Conservation (phyloP, 2,329 filamentous ascomycete species). For the Cadophora malorum region DNA sequence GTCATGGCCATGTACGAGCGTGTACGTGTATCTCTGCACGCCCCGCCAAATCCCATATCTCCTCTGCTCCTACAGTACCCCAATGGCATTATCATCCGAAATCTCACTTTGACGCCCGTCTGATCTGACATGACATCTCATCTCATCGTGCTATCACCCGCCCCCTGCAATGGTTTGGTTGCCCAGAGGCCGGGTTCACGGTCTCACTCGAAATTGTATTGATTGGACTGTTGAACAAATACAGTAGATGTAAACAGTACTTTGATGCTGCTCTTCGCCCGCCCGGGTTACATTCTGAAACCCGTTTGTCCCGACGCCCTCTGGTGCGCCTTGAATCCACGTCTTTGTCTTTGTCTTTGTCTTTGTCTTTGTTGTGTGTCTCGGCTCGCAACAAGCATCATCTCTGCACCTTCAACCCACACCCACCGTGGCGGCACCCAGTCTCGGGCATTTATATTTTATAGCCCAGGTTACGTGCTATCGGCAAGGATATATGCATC, state of each 20-base stretch:
- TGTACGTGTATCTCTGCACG: not conserved
- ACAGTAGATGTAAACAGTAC: no score
- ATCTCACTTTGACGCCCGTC: not conserved
- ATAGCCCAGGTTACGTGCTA: not conserved
- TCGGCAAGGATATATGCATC: not conserved
- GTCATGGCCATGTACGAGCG: not conserved
- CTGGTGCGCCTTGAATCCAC: not conserved
- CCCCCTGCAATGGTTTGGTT: not conserved
- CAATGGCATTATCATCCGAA: not conserved
- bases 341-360: not conserved
- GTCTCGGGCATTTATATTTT: slow-evolving; percentile 8
- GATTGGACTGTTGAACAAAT: no score
- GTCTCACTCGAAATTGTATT: not conserved
- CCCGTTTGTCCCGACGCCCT: not conserved
- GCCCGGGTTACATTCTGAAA: no score
- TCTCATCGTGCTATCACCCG: not conserved
- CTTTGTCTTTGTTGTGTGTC: not conserved
- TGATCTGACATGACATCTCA: slow-evolving; percentile 11
- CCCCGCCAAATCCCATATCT: not conserved
- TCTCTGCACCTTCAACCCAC: not conserved
- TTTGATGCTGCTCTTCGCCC: no score
- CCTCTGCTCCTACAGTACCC: not conserved
- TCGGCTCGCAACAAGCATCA: not conserved
- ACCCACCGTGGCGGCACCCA: not conserved
- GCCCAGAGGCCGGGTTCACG: not conserved